Conservation (phyloP, 164 flowering plant genomes). For the Amborella trichopoda region DNA sequence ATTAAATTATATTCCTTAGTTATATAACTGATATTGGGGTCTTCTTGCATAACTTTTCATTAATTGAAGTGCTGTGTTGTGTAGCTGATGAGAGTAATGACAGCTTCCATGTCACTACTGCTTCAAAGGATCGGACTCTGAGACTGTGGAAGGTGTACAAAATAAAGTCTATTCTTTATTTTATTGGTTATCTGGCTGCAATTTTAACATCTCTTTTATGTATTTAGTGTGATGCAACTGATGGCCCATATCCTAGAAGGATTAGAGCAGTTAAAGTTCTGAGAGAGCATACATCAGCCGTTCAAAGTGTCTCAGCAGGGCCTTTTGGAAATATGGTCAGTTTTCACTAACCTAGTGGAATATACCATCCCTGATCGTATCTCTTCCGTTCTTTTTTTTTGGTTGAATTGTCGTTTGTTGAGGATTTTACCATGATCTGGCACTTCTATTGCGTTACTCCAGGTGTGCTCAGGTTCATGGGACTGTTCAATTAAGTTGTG, state of each 20-base stretch:
- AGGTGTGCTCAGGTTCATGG: slow-evolving; percentile 98
- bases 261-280: slow-evolving; percentile 52
- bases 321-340: slow-evolving; percentile 68
- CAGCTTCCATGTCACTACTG: slow-evolving; percentile 46
- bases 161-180: background rate
- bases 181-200: background rate
- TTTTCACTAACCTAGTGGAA: background rate
- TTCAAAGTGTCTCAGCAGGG: slow-evolving; percentile 61
- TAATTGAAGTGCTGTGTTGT: no score
- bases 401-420: background rate
- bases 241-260: slow-evolving; percentile 20
- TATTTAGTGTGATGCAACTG: slow-evolving; percentile 42
- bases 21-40: background rate
- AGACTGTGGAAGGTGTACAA: slow-evolving; percentile 76
- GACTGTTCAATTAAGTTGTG: slow-evolving; percentile 74
- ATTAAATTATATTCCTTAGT: background rate
- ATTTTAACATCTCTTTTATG: slow-evolving; percentile 1
- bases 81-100: slow-evolving; percentile 9
- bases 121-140: slow-evolving; percentile 79
- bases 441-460: slow-evolving; percentile 3
- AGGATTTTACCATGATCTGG: no score
- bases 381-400: background rate
- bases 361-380: background rate
- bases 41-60: no score
- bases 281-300: slow-evolving; percentile 60